These are phyloP conservation scores for Thalassiosira livingstoniorum DNA, from an alignment of 352 stramenopile genomes.

Conservation along the genomic window DNA sequence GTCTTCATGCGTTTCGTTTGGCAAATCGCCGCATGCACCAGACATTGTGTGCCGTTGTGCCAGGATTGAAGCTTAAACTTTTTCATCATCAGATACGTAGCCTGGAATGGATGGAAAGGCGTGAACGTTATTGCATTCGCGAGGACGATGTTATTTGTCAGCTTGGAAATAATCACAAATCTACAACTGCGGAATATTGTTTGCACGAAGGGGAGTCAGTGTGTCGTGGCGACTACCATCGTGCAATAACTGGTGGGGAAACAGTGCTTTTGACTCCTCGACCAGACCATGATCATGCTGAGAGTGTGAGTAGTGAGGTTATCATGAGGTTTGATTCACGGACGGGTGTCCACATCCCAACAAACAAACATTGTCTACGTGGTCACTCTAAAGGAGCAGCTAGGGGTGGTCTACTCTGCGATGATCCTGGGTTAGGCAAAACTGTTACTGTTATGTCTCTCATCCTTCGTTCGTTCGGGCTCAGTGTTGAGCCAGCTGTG, in stretches of 20 bases:
- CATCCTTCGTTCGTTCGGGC: constrained; percentile 81
- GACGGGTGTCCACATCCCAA: constrained; percentile 7
- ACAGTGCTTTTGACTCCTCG: constrained; percentile 51
- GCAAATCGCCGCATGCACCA: constrained; percentile 62
- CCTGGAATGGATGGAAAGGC: constrained; percentile 76
- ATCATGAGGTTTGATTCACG: constrained; percentile 40
- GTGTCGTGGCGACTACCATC: constrained; percentile 62
- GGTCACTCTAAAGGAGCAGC: constrained; percentile 11
- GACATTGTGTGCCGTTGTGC: constrained; percentile 62
- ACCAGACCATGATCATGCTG: neutral
- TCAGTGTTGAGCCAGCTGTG: constrained; percentile 45
- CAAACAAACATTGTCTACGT: neutral
- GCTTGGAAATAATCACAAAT: neutral
- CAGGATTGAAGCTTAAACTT: constrained; percentile 73
- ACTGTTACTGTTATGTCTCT: constrained; percentile 89
- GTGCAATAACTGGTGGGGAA: constrained; percentile 65
- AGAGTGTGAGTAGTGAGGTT: neutral
- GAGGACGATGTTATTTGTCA: constrained; percentile 57
- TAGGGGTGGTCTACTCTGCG: constrained; percentile 75
- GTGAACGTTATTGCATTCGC: constrained; percentile 59
- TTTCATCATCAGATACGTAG: constrained; percentile 80
- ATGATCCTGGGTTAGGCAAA: constrained; percentile 90
- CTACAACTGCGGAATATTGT: neutral
- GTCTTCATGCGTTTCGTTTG: constrained; percentile 59
- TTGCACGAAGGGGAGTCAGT: constrained; percentile 15